phyloP scores from a whole-genome alignment of 1,284 basidiomycete genomes.

The Heterobasidion irregulare region DNA sequence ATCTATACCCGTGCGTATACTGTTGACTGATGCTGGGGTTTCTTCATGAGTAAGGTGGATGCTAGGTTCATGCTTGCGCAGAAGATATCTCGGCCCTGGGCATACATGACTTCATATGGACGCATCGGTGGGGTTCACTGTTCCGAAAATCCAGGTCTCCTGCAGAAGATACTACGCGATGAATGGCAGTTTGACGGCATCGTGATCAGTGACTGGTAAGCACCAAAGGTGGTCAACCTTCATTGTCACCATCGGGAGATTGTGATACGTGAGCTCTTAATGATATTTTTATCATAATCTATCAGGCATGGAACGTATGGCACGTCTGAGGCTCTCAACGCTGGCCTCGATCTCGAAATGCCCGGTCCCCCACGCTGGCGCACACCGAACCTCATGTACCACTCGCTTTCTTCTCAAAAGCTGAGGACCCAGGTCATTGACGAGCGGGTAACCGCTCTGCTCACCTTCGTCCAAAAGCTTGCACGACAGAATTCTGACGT shows the following conservation, averaged over 20 bases:
- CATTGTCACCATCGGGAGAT: neutral
- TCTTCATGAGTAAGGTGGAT: neutral
- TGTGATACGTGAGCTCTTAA: neutral
- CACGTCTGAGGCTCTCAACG: conserved; percentile 58
- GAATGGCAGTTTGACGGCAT: conserved; percentile 73
- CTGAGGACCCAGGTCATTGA: conserved; percentile 57
- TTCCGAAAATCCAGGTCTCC: conserved; percentile 55
- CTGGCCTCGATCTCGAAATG: conserved; percentile 78
- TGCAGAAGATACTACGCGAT: conserved; percentile 59
- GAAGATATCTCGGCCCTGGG: conserved; percentile 62
- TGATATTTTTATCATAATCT: neutral
- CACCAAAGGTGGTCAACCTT: neutral
- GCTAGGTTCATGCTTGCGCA: conserved; percentile 75
- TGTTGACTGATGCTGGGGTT: neutral
- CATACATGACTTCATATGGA: conserved; percentile 64
- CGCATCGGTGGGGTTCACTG: conserved; percentile 66
- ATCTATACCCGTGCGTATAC: conserved; percentile 35
- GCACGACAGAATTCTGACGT: conserved; percentile 45
- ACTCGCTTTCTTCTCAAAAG: conserved; percentile 29
- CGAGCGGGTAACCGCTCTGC: conserved; percentile 56
- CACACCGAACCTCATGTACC: conserved; percentile 52
- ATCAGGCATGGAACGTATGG: conserved; percentile 63
- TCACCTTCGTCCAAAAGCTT: conserved; percentile 57
- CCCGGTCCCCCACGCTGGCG: conserved; percentile 68
- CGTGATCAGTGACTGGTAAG: conserved; percentile 77